A percentile compares a stretch with the other conserved stretches of the same genome.
Conservation (phyloP, 2,329 filamentous ascomycete species). For the Arachnomyces sp. region DNA sequence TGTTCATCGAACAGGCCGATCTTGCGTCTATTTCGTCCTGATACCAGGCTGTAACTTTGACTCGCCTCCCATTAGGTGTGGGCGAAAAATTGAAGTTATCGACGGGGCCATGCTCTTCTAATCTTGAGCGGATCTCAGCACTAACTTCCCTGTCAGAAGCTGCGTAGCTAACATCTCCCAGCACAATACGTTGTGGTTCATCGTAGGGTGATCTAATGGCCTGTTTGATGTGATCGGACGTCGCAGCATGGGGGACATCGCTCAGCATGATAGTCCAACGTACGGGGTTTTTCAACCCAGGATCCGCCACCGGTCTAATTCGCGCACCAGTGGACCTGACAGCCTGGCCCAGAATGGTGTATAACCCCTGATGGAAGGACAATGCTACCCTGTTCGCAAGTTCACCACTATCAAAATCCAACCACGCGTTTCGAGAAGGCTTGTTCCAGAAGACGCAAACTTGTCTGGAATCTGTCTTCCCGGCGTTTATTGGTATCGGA, state of each 20-base stretch:
- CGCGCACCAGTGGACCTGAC: too few species aligned
- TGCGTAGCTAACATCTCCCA: constrained; percentile 11
- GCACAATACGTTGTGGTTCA: constrained; percentile 13
- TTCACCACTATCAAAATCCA: too few species aligned
- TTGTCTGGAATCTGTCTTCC: too few species aligned
- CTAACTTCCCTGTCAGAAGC: constrained; percentile 11
- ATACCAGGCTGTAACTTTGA: constrained; percentile 36
- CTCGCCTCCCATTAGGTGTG: constrained; percentile 21
- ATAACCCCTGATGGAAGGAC: too few species aligned
- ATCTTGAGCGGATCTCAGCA: constrained; percentile 12
- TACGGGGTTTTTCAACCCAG: constrained; percentile 6
- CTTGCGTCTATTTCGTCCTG: constrained; percentile 29
- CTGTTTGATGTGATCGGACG: constrained; percentile 10
- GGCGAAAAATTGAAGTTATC: too few species aligned
- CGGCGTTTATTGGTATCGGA: too few species aligned
- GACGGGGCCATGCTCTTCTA: neutral
- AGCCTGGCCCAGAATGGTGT: too few species aligned
- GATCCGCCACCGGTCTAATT: too few species aligned
- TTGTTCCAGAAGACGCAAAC: too few species aligned
- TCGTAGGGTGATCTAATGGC: constrained; percentile 1
- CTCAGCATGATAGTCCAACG: constrained; percentile 17
- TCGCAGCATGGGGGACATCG: constrained; percentile 13
- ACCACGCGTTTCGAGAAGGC: too few species aligned
- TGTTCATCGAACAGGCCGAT: constrained; percentile 26
- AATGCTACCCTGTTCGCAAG: too few species aligned